These are phyloP conservation scores for Chaetomium cochliodes DNA, from an alignment of 495 filamentous ascomycete species.

Conservation along the genomic window DNA sequence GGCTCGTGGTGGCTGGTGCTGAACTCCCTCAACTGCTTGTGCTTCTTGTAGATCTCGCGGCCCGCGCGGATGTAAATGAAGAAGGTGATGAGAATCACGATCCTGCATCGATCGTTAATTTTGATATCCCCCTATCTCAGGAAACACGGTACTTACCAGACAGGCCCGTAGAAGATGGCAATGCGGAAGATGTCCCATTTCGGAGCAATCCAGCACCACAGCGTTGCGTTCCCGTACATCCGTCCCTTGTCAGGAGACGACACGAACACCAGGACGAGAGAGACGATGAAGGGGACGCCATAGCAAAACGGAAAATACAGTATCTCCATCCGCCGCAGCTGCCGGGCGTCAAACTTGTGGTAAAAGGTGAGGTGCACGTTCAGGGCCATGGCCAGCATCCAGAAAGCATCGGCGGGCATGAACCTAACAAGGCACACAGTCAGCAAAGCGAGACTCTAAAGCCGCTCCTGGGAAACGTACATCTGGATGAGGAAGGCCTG, in stretches of 20 bases:
- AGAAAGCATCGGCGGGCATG: constrained; percentile 73
- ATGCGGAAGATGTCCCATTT: constrained; percentile 73
- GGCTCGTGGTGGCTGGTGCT: constrained; percentile 21
- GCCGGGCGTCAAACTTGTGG: constrained; percentile 63
- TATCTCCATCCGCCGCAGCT: constrained; percentile 67
- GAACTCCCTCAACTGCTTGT: constrained; percentile 48
- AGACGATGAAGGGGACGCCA: constrained; percentile 69
- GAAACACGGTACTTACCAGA: constrained; percentile 61
- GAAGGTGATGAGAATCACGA: constrained; percentile 66
- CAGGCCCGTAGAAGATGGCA: constrained; percentile 75
- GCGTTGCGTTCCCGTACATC: constrained; percentile 73
- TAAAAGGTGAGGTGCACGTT: constrained; percentile 90
- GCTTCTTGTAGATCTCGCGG: constrained; percentile 62
- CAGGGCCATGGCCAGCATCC: constrained; percentile 81
- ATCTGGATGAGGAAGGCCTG: constrained; percentile 72
- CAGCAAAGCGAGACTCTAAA: background rate
- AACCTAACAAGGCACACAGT: constrained; percentile 53
- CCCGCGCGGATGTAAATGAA: constrained; percentile 74
- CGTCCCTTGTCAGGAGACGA: constrained; percentile 46
- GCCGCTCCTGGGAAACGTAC: constrained; percentile 44
- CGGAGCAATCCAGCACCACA: constrained; percentile 79
- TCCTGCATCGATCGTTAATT: constrained; percentile 32
- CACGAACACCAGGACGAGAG: constrained; percentile 66
- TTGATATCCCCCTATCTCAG: background rate
- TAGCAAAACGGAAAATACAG: constrained; percentile 73